Base-by-base conservation (phyloP, 352 stramenopile species). In the Globisporangium orthogonon region DNA sequence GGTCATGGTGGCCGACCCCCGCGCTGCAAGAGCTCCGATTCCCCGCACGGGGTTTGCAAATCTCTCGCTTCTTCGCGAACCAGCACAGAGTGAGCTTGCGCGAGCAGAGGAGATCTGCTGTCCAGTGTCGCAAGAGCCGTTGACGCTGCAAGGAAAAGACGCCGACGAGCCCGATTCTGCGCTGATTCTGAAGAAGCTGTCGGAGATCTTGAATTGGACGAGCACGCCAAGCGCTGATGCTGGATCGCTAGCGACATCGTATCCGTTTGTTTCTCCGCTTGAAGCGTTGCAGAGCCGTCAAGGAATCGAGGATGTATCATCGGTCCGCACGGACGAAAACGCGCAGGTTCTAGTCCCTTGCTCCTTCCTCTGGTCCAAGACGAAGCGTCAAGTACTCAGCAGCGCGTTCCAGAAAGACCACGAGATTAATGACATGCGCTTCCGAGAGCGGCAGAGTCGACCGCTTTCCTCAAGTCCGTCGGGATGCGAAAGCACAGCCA, bases 331-430 rank as follows among this genome's bases (percentile, higher is more conserved):
- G 43, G 47, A 31, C 56, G 18, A 28, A 5, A 30, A 28, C 15
- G 52, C 4, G 13, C 30, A 17, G 7, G 29, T 56, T 18, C 18
- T 49, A 18, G 57, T 62, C 33, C 75, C 73, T 14, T 67, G 58
- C 17, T 93, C 83, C 33, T 56, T 67, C 39, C 50, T 93, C 47
- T 93, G 78, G 76, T 91, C 83, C 2, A 46, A 70, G 29, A 69
- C 69, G 2, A 76, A 71, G 41, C 71, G 83, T 50, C 49, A 59
- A n/a, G 39, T 52, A 11, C 52, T 86, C 11, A 43, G 53, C 31
- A 52, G 39, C 4, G 55, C 30, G 1, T 93, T 90, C 29, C 4
- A 63, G 13, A 78, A 79, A 15, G 78, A 91, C 48, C 76, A 91
- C 43, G 50, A 78, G n/a, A 28, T 90, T 7, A 93, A 93, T 33